These are phyloP conservation scores for Daldinia loculata DNA, from an alignment of 495 filamentous ascomycete genomes.

Conservation along the genomic window DNA sequence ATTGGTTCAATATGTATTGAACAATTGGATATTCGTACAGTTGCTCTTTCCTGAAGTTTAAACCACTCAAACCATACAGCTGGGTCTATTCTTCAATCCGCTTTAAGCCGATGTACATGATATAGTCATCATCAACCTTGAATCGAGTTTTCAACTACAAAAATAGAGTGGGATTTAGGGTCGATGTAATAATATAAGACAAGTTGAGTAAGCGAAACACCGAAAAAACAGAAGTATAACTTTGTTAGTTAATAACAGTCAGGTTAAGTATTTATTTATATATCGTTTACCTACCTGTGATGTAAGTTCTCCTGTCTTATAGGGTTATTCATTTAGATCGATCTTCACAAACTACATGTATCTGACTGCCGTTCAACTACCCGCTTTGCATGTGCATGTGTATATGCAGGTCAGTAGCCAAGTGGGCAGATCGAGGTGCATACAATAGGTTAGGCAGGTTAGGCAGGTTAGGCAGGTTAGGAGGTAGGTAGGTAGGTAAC, in stretches of 20 bases:
- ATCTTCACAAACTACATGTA: conserved; percentile 25
- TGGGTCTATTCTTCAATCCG: conserved; percentile 1
- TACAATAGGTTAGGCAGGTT: conserved; percentile 14
- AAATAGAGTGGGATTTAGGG: background rate
- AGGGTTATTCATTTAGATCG: conserved; percentile 24
- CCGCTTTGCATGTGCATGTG: conserved; percentile 40
- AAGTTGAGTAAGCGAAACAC: background rate
- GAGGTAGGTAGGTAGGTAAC: background rate
- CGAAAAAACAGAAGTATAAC: background rate
- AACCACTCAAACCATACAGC: background rate
- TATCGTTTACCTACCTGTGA: background rate
- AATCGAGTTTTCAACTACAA: background rate
- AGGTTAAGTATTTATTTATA: background rate
- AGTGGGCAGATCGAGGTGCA: conserved; percentile 26
- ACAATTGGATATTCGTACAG: background rate
- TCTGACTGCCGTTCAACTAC: conserved; percentile 26
- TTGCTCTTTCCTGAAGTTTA: background rate
- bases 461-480: too few species aligned
- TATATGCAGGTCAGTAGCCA: conserved; percentile 11
- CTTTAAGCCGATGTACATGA: background rate
- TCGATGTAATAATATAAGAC: background rate
- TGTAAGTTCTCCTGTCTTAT: conserved; percentile 10
- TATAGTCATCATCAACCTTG: background rate
- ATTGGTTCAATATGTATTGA: conserved; percentile 18
- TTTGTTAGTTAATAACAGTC: too few species aligned